These are phyloP conservation scores for Diaporthe sp. DNA, from an alignment of 2,329 filamentous ascomycete genomes.

Conservation along the genomic window DNA sequence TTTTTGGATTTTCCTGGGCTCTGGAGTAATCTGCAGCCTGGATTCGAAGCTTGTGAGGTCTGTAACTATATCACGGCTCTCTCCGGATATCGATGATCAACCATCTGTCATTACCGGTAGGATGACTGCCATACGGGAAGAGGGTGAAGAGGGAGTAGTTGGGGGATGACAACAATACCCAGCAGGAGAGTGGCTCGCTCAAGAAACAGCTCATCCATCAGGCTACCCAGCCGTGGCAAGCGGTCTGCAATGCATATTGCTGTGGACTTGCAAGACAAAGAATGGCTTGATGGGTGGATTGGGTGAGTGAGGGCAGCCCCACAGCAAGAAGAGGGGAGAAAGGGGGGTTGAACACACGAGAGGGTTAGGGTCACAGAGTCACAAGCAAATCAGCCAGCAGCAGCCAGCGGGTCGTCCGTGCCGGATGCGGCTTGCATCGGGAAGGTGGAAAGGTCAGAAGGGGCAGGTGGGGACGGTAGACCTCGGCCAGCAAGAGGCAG, in stretches of 20 bases:
- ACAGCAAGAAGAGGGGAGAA: background rate
- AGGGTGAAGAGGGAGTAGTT: background rate
- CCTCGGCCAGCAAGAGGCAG: conserved; percentile 1
- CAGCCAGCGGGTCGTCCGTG: background rate
- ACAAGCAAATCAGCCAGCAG: background rate
- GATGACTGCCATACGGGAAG: background rate
- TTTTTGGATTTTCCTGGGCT: conserved; percentile 1
- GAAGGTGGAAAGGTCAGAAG: conserved; percentile 6
- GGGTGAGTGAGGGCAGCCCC: background rate
- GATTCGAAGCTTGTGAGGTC: background rate
- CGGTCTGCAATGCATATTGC: background rate
- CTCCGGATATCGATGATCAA: background rate
- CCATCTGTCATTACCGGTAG: too few relatives aligned
- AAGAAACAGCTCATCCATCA: background rate
- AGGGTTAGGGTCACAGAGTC: conserved; percentile 5
- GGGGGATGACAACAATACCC: background rate
- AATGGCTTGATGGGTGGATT: conserved; percentile 2
- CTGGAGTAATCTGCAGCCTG: conserved; percentile 27
- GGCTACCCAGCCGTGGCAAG: background rate
- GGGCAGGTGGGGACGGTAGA: conserved; percentile 10
- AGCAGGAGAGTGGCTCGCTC: background rate
- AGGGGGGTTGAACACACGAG: background rate
- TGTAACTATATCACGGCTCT: background rate
- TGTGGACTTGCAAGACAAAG: background rate
- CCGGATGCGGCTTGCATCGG: conserved; percentile 31